These are phyloP conservation scores for Monosporozyma unispora DNA, from an alignment of 805 yeast genomes.

Conservation along the genomic window DNA sequence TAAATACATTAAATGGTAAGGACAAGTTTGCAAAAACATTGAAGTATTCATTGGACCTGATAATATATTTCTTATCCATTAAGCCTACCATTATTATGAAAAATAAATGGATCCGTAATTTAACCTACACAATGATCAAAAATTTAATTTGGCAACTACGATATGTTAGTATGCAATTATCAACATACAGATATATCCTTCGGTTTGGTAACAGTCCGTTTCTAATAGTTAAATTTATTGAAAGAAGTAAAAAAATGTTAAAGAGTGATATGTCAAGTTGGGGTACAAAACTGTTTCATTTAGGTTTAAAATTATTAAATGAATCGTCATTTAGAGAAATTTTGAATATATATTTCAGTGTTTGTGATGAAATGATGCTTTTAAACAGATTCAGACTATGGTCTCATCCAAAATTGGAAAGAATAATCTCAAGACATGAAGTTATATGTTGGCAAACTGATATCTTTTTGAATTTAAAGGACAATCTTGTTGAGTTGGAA, in stretches of 20 bases:
- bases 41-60: constrained; percentile 48
- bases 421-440: constrained; percentile 46
- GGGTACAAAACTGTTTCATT: neutral
- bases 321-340: constrained; percentile 28
- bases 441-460: constrained; percentile 62
- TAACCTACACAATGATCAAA: neutral
- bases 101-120: neutral
- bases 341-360: constrained; percentile 50
- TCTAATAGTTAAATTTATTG: constrained; percentile 20
- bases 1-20: constrained; percentile 41
- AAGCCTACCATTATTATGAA: neutral
- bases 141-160: neutral
- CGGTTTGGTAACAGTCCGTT: constrained; percentile 68
- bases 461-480: constrained; percentile 49
- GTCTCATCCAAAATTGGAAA: constrained; percentile 20
- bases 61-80: constrained; percentile 21
- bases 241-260: neutral
- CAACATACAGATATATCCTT: constrained; percentile 46
- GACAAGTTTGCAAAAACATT: constrained; percentile 61
- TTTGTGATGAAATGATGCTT: constrained; percentile 50
- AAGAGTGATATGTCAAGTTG: neutral
- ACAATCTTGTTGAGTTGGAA: constrained; percentile 36
- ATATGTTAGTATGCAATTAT: neutral
- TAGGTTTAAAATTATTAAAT: neutral
- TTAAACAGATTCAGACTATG: constrained; percentile 40